phyloP scores from a whole-genome alignment of 2,329 filamentous ascomycete species.

The Trichoderma lentiforme region DNA sequence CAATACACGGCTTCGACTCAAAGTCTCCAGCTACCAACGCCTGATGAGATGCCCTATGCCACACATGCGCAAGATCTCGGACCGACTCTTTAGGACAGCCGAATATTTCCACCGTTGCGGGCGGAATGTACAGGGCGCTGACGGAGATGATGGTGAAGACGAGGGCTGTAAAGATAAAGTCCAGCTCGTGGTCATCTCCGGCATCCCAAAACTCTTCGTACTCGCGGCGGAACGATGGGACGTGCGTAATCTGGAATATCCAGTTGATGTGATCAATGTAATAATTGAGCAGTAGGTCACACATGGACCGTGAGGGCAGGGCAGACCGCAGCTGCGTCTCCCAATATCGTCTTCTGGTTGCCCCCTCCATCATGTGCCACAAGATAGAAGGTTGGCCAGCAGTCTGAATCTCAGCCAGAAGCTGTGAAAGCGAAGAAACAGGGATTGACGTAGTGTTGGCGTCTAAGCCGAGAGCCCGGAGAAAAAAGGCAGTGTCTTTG shows the following conservation, averaged over 20 bases:
- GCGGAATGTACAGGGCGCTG: slow-evolving; percentile 28
- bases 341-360: slow-evolving; percentile 15
- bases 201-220: slow-evolving; percentile 29
- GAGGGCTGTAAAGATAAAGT: slow-evolving; percentile 32
- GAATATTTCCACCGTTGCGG: slow-evolving; percentile 23
- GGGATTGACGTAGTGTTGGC: background rate
- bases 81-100: slow-evolving; percentile 22
- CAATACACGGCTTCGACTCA: slow-evolving; percentile 28
- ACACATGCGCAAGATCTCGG: slow-evolving; percentile 26
- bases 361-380: slow-evolving; percentile 14
- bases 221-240: slow-evolving; percentile 22
- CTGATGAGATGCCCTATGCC: slow-evolving; percentile 30
- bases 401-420: slow-evolving; percentile 15
- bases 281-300: slow-evolving; percentile 28
- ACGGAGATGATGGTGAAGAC: slow-evolving; percentile 30
- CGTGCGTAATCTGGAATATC: slow-evolving; percentile 27
- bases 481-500: background rate
- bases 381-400: background rate
- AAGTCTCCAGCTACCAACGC: slow-evolving; percentile 29
- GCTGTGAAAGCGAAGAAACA: slow-evolving; percentile 7
- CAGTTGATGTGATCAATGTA: slow-evolving; percentile 33
- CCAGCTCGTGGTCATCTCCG: slow-evolving; percentile 23
- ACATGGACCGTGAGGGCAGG: slow-evolving; percentile 21
- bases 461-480: background rate
- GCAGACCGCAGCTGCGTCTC: slow-evolving; percentile 19